These are phyloP conservation scores for Hypomontagnella monticulosa DNA, from an alignment of 495 filamentous ascomycete species.

Conservation along the genomic window DNA sequence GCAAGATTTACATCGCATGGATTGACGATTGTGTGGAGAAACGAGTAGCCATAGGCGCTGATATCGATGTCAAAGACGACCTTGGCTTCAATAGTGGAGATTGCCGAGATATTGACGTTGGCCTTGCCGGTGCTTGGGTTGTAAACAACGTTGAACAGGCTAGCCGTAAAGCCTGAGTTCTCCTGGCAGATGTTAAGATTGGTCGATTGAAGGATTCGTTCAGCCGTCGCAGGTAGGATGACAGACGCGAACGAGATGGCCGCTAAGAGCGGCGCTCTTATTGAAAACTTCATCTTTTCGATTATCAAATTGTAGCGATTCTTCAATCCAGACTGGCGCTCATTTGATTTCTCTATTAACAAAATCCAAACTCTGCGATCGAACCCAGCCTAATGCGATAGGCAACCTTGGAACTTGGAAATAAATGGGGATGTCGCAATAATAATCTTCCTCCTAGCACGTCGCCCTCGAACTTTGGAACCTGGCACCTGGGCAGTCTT, in stretches of 20 bases:
- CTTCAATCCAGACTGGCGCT: constrained; percentile 10
- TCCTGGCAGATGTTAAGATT: constrained; percentile 82
- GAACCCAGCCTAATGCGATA: constrained; percentile 18
- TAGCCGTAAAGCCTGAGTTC: constrained; percentile 82
- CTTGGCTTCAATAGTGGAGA: constrained; percentile 84
- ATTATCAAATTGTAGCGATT: constrained; percentile 2
- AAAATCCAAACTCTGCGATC: background rate
- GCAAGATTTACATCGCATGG: constrained; percentile 75
- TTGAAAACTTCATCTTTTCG: constrained; percentile 27
- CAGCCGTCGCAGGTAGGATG: constrained; percentile 45
- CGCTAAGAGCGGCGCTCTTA: constrained; percentile 27
- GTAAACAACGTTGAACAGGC: constrained; percentile 82
- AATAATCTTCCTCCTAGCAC: background rate
- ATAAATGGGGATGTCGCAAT: background rate
- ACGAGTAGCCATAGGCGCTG: constrained; percentile 81
- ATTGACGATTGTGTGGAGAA: constrained; percentile 69
- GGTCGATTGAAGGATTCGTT: constrained; percentile 69
- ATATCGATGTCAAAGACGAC: constrained; percentile 83
- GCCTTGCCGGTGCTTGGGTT: constrained; percentile 76
- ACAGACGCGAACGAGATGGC: constrained; percentile 44
- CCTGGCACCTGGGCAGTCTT: too few species aligned
- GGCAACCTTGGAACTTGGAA: too few species aligned
- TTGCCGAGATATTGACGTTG: constrained; percentile 78
- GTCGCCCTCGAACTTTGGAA: too few species aligned
- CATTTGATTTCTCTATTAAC: constrained; percentile 4